phyloP scores from a whole-genome alignment of 331 rosid genomes.

The Acacia concinna region DNA sequence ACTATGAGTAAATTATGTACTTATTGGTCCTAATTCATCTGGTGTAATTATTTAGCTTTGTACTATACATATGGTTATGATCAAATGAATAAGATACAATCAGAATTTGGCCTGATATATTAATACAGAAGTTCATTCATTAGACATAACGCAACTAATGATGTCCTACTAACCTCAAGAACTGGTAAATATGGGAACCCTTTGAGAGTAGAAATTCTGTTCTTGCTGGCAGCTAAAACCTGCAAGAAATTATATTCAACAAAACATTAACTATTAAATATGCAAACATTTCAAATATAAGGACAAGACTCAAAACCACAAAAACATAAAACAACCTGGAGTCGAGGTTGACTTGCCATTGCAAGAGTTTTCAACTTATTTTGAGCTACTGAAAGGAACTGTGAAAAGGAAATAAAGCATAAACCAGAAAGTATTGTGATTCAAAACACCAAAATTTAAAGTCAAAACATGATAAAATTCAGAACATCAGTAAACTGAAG shows the following conservation, averaged over 20 bases:
- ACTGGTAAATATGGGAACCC: constrained; percentile 92
- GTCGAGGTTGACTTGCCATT: constrained; percentile 99
- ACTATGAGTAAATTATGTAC: neutral
- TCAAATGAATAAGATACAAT: neutral
- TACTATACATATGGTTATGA: neutral
- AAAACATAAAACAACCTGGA: constrained; percentile 66
- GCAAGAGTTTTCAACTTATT: constrained; percentile 90
- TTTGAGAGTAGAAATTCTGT: constrained; percentile 83
- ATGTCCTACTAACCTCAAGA: constrained; percentile 74
- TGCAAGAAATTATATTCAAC: constrained; percentile 39
- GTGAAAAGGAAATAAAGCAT: constrained; percentile 32
- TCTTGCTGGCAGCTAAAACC: constrained; percentile 99
- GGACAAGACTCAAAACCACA: constrained; percentile 28
- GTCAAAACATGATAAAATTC: constrained; percentile 20
- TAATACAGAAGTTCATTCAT: neutral
- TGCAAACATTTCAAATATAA: constrained; percentile 2
- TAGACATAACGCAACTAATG: constrained; percentile 5
- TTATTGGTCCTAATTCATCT: neutral
- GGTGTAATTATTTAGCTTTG: neutral
- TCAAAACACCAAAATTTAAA: constrained; percentile 18
- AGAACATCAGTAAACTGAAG: constrained; percentile 25
- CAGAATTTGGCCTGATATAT: neutral
- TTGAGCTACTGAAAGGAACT: constrained; percentile 99
- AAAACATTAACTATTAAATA: constrained; percentile 1
- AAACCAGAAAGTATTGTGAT: neutral